Percentiles rank a stretch among this genome's conserved stretches.
These are phyloP conservation scores for Russula brevipes DNA, from an alignment of 768 basidiomycete genomes.

Conservation along the genomic window DNA sequence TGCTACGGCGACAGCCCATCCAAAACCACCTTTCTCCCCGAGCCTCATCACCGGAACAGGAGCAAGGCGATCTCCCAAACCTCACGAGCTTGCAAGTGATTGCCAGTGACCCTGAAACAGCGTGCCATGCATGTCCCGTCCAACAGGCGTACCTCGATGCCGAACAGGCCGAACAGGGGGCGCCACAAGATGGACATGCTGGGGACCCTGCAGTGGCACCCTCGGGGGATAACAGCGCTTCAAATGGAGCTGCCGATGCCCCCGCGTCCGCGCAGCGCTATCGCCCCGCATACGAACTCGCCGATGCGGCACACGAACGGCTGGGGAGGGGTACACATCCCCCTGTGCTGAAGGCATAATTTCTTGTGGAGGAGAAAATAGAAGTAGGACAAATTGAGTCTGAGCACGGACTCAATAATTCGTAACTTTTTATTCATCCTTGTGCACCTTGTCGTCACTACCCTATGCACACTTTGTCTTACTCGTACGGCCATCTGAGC, in stretches of 20 bases:
- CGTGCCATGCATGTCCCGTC: conserved; percentile 10
- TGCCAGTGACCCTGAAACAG: not conserved
- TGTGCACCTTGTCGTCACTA: too few relatives aligned
- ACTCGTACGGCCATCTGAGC: too few relatives aligned
- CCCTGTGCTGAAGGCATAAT: conserved; percentile 17
- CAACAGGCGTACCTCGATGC: not conserved
- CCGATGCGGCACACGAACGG: conserved; percentile 44
- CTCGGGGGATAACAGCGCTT: not conserved
- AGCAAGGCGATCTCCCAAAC: conserved; percentile 12
- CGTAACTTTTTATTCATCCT: not conserved
- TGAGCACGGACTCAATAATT: too few relatives aligned
- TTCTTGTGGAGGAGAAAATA: not conserved
- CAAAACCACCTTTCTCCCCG: not conserved
- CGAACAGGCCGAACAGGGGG: not conserved
- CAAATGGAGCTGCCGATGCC: conserved; percentile 20
- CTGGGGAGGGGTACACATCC: conserved; percentile 20
- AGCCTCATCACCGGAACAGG: not conserved
- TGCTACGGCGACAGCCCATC: not conserved
- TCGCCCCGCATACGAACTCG: conserved; percentile 75
- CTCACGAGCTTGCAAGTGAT: conserved; percentile 10
- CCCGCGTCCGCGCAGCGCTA: conserved; percentile 38
- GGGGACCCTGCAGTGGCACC: not conserved
- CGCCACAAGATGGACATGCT: not conserved
- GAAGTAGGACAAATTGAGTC: not conserved
- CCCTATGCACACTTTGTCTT: too few relatives aligned